phyloP scores from a whole-genome alignment of 805 yeast genomes.

The Spathaspora arborariae region DNA sequence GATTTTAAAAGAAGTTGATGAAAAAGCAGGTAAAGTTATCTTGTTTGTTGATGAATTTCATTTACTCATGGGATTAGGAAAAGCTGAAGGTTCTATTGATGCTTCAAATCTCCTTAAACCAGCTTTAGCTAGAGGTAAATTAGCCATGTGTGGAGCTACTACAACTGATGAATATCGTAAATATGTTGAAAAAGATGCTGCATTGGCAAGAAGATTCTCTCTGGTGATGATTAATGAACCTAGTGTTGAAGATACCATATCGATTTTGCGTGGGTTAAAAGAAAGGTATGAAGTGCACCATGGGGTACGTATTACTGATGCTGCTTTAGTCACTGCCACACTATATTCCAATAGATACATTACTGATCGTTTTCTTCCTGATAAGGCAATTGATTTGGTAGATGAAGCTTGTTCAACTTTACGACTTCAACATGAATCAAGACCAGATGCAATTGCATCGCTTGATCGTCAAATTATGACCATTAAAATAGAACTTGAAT shows the following conservation, averaged over 20 bases:
- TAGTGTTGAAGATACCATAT: slow-evolving; percentile 82
- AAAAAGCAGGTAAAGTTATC: slow-evolving; percentile 69
- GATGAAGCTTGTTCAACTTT: slow-evolving; percentile 97
- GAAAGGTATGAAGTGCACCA: slow-evolving; percentile 96
- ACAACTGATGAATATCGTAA: slow-evolving; percentile 90
- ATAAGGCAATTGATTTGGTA: slow-evolving; percentile 92
- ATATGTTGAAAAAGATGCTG: slow-evolving; percentile 94
- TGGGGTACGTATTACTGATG: slow-evolving; percentile 91
- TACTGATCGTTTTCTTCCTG: slow-evolving; percentile 88
- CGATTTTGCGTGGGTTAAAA: slow-evolving; percentile 88
- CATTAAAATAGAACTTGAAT: slow-evolving; percentile 90
- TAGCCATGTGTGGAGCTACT: slow-evolving; percentile 95
- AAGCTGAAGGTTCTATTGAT: slow-evolving; percentile 92
- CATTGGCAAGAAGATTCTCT: slow-evolving; percentile 90
- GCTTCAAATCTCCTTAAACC: slow-evolving; percentile 93
- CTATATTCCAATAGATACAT: slow-evolving; percentile 85
- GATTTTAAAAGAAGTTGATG: slow-evolving; percentile 80
- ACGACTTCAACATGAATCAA: slow-evolving; percentile 92
- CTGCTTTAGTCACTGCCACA: slow-evolving; percentile 92
- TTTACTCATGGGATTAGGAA: slow-evolving; percentile 84
- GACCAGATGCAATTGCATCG: slow-evolving; percentile 90
- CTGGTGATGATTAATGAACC: slow-evolving; percentile 87
- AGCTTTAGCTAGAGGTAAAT: slow-evolving; percentile 84
- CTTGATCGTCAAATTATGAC: slow-evolving; percentile 89
- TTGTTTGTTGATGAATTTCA: slow-evolving; percentile 91